A percentile compares a stretch with the other conserved stretches of the same genome.
phyloP scores from a whole-genome alignment of 2,329 filamentous ascomycete species.

The Ophiocordyceps robertsii region DNA sequence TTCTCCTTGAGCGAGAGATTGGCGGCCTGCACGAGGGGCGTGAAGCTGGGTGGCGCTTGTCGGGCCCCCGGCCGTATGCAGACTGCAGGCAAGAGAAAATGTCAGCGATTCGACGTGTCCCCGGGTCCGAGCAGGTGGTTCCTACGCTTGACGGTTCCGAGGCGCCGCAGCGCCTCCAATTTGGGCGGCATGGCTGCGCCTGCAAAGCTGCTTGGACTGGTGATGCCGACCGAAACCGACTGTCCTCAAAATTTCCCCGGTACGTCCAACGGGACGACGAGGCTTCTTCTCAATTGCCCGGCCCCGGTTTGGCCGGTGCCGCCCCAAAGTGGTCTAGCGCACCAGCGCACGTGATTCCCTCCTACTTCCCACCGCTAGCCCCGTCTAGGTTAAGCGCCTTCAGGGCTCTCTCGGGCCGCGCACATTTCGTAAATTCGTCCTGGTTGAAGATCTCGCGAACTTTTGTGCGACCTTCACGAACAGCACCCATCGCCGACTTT shows the following conservation, averaged over 20 bases:
- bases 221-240: background rate
- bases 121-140: background rate
- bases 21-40: conserved; percentile 51
- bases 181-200: conserved; percentile 50
- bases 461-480: conserved; percentile 22
- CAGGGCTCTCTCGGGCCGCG: conserved; percentile 23
- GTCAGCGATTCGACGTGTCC: conserved; percentile 4
- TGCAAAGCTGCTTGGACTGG: background rate
- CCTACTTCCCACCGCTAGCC: conserved; percentile 8
- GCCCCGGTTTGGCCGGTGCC: background rate
- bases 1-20: conserved; percentile 48
- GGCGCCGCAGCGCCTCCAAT: conserved; percentile 45
- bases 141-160: conserved; percentile 48
- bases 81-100: conserved; percentile 26
- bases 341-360: background rate
- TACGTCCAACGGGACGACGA: background rate
- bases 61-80: conserved; percentile 42
- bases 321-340: background rate
- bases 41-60: conserved; percentile 31
- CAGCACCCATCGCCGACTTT: conserved; percentile 14
- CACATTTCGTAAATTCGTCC: conserved; percentile 24
- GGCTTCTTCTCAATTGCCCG: background rate
- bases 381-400: conserved; percentile 10
- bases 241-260: conserved; percentile 20
- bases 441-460: conserved; percentile 23